Conservation (phyloP, 352 stramenopile genomes). For the Nothophytophthora sp. region DNA sequence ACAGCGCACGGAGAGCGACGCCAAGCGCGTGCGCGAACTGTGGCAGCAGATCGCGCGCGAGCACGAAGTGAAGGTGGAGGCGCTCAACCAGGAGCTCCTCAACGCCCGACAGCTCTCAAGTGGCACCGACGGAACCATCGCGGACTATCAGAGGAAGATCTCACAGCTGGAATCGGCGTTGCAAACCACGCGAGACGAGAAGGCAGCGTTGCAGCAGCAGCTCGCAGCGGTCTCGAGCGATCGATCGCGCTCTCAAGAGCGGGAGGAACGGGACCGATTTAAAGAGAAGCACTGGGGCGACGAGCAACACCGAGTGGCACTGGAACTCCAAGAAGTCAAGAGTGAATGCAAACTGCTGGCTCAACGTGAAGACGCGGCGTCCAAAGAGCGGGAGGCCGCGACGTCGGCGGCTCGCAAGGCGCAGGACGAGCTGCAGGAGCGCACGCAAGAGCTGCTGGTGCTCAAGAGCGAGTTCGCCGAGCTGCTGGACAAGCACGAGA, state of each 20-base stretch:
- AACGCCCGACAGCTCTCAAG: conserved; percentile 26
- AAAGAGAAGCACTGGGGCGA: conserved; percentile 35
- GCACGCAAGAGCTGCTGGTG: conserved; percentile 47
- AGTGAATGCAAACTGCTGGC: conserved; percentile 40
- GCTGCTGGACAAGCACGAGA: conserved; percentile 56
- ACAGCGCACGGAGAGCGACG: conserved; percentile 69
- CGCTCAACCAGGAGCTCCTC: conserved; percentile 43
- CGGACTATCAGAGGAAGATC: conserved; percentile 28
- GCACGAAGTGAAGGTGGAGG: conserved; percentile 58
- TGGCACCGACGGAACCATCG: conserved; percentile 16
- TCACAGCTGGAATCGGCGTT: conserved; percentile 38
- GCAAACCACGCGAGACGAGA: conserved; percentile 34
- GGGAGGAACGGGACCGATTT: conserved; percentile 37
- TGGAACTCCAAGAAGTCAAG: conserved; percentile 48
- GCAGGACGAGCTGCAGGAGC: conserved; percentile 37
- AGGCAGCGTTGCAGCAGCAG: conserved; percentile 40
- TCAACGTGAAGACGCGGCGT: conserved; percentile 46
- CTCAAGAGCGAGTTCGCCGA: conserved; percentile 71
- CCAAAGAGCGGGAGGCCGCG: conserved; percentile 50
- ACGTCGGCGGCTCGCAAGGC: conserved; percentile 27
- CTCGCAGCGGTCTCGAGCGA: conserved; percentile 33
- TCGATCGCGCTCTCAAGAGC: conserved; percentile 28
- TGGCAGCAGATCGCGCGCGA: conserved; percentile 79
- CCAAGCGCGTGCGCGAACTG: conserved; percentile 68
- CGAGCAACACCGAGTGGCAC: conserved; percentile 25